Evolutionary conservation across 768 basidiomycete species (phyloP).

Genomic region (Suillus spraguei): DNA sequence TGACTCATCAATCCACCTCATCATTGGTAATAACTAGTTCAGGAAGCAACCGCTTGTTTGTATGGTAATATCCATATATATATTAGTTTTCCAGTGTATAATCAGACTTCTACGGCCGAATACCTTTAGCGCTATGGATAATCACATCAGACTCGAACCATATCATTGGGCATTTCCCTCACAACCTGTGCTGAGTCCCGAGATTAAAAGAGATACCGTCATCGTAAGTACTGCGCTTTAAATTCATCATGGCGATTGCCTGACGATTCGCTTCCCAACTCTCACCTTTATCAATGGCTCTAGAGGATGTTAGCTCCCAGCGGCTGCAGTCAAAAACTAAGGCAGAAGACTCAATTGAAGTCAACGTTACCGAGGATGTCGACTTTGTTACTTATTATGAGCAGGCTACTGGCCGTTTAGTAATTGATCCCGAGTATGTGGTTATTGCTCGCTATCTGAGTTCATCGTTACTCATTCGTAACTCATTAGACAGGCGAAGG

Average conservation of each 20-base stretch:
- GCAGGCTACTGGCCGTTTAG: slow-evolving; percentile 55
- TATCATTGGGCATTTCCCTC: not conserved
- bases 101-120: too few species aligned
- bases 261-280: slow-evolving; percentile 5
- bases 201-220: not conserved
- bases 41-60: too few species aligned
- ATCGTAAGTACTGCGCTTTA: not conserved
- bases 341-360: not conserved
- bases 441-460: not conserved
- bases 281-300: not conserved
- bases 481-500: slow-evolving; percentile 42
- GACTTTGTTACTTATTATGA: slow-evolving; percentile 52
- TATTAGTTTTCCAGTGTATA: too few species aligned
- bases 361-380: slow-evolving; percentile 21
- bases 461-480: not conserved
- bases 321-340: not conserved
- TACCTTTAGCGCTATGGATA: too few species aligned
- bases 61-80: too few species aligned
- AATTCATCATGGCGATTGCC: not conserved
- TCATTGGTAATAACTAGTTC: too few species aligned
- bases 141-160: too few species aligned
- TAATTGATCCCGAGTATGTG: slow-evolving; percentile 62
- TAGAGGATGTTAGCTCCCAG: not conserved
- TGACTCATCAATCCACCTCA: too few species aligned
- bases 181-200: not conserved